These are phyloP conservation scores for Calycina herbarum DNA, from an alignment of 2,329 filamentous ascomycete species.

Conservation along the genomic window DNA sequence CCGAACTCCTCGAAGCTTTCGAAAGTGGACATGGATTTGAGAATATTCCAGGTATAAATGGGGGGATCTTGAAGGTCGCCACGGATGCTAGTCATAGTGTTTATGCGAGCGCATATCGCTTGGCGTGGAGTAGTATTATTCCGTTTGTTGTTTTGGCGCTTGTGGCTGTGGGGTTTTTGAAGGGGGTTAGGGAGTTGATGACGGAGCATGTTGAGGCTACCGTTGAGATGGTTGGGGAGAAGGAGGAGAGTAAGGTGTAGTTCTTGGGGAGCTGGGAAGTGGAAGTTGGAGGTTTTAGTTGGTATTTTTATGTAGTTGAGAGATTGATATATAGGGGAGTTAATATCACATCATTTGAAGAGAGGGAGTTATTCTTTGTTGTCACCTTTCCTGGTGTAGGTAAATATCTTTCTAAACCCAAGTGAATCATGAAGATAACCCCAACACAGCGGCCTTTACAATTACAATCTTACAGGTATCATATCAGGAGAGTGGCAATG, in stretches of 20 bases:
- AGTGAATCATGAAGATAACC: no score
- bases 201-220: constrained; percentile 55
- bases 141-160: constrained; percentile 53
- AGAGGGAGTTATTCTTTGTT: no score
- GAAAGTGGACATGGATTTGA: constrained; percentile 37
- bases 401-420: no score
- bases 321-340: no score
- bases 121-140: constrained; percentile 52
- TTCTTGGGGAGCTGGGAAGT: background rate
- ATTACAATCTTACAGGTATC: no score
- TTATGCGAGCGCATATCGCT: constrained; percentile 49
- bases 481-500: no score
- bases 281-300: background rate
- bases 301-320: background rate
- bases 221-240: constrained; percentile 41
- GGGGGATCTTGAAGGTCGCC: constrained; percentile 41
- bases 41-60: constrained; percentile 41
- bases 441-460: no score
- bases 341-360: no score
- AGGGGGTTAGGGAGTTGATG: constrained; percentile 52
- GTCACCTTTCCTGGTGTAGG: no score
- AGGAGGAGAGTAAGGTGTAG: constrained; percentile 6
- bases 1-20: constrained; percentile 43
- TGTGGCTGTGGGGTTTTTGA: constrained; percentile 45
- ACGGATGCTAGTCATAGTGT: constrained; percentile 44